Evolutionary conservation across 495 filamentous ascomycete species (phyloP), one percentile per base, ranked within the genome.

Genomic region (Daldinia loculata): DNA sequence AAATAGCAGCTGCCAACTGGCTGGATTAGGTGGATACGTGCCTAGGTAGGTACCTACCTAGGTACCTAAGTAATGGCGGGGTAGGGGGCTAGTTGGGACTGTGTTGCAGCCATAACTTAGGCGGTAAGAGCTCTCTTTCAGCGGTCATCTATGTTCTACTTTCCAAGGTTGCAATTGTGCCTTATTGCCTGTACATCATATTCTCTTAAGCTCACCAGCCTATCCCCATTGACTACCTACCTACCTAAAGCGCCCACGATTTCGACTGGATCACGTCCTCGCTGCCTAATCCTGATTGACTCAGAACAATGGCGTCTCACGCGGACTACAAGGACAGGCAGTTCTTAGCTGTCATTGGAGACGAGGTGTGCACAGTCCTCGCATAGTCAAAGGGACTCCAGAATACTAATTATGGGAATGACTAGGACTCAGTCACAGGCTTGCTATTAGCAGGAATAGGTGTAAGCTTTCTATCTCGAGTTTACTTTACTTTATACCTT

Each of bases 331-430:
- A 97, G 83, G 93, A 98, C 81, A 88, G 96, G 70, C 91, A 98
- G 79, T 97, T 99, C 82, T 88, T 98, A 56, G 96, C 95, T 55
- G 94, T 98, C 30, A 98, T 99, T 74, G 95, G 94, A 38, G 96
- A 99, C 81, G 95, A 98, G 89, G 95, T 96, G 78, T 80, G 80
- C 59, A 34, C 24, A 52, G 32, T 53, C 24, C 29, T 4, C 27
- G 30, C 22, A 34, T 22, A 62, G 27, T 34, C 29, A 11, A 15
- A 34, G 50, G 5, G 27, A 24, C 48, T 55, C 29, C 59, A 12
- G 61, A 29, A 27, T 53, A 60, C 75, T 82, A 62, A 79, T 77
- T 38, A 72, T 53, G 30, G 71, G 50, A n/a, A 61, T 30, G 38
- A 63, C 27, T 71, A 90, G 91, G 95, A 97, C 79, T 96, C 95